Evolutionary conservation across 805 yeast genomes (phyloP).

Genomic region (Kuraishia molischiana): DNA sequence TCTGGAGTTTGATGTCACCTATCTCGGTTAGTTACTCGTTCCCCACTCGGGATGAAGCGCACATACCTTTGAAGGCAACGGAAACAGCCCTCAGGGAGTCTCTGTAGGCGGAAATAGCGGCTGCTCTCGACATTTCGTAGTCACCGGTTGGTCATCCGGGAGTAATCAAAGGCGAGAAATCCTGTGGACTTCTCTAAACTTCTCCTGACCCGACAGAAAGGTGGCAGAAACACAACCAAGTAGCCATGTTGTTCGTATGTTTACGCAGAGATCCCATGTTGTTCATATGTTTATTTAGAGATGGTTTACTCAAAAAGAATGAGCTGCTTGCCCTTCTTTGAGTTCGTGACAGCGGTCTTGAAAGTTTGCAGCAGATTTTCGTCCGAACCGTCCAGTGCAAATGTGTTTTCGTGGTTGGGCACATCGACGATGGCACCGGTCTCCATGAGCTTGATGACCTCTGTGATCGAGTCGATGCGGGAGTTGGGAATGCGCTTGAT

Average conservation of each 20-base stretch:
- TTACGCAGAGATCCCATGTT: too few species aligned
- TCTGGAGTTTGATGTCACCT: constrained; percentile 35
- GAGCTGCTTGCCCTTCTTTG: constrained; percentile 35
- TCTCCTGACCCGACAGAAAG: too few species aligned
- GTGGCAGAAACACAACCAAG: too few species aligned
- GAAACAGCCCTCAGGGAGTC: constrained; percentile 57
- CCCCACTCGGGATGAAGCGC: neutral
- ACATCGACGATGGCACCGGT: constrained; percentile 43
- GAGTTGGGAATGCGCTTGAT: constrained; percentile 47
- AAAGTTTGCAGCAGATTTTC: constrained; percentile 32
- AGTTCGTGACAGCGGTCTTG: constrained; percentile 30
- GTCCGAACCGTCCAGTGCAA: constrained; percentile 25
- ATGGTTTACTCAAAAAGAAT: constrained; percentile 9
- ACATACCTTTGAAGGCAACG: constrained; percentile 39
- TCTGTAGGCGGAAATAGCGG: constrained; percentile 40
- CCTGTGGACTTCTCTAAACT: too few species aligned
- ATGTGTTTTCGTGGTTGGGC: constrained; percentile 29
- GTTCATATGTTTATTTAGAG: neutral
- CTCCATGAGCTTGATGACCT: constrained; percentile 48
- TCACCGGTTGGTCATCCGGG: too few species aligned
- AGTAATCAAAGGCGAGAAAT: too few species aligned
- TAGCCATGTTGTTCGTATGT: too few species aligned
- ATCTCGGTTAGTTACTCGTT: neutral
- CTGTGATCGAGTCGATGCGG: constrained; percentile 44
- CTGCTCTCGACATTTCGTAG: neutral